Evolutionary conservation across 805 yeast species (phyloP).

Genomic region (Pichia manshurica): DNA sequence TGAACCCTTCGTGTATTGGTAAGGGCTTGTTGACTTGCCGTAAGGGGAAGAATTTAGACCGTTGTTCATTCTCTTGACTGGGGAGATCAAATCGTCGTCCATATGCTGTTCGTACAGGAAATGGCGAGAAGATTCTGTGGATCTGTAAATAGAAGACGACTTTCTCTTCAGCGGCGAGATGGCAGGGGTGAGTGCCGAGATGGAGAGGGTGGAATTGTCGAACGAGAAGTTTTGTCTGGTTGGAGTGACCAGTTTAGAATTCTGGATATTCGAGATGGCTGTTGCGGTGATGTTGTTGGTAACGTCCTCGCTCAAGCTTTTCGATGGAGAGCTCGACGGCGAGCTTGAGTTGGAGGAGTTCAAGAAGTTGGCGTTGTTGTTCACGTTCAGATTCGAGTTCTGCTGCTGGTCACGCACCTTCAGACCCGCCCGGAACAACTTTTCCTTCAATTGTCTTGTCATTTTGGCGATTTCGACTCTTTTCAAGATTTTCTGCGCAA

Average conservation of each 20-base stretch:
- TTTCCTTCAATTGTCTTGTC: slow-evolving; percentile 38
- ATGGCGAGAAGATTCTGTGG: slow-evolving; percentile 3
- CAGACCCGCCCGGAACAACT: slow-evolving; percentile 37
- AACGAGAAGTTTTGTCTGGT: slow-evolving; percentile 4
- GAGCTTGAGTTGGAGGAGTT: slow-evolving; percentile 7
- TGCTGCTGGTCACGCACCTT: slow-evolving; percentile 31
- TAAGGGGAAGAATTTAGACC: slow-evolving; percentile 29
- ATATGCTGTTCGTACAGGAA: slow-evolving; percentile 3
- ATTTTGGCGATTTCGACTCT: slow-evolving; percentile 42
- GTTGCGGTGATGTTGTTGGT: slow-evolving; percentile 17
- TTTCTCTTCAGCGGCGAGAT: slow-evolving; percentile 28
- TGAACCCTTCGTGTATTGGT: slow-evolving; percentile 14
- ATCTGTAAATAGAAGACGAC: slow-evolving; percentile 14
- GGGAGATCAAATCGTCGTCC: slow-evolving; percentile 22
- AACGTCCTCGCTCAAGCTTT: slow-evolving; percentile 13
- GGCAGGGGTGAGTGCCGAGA: slow-evolving; percentile 12
- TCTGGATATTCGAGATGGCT: slow-evolving; percentile 17
- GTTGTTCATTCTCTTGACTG: slow-evolving; percentile 23
- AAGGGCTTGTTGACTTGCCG: slow-evolving; percentile 20
- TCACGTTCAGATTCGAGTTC: neutral
- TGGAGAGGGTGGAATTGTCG: slow-evolving; percentile 3
- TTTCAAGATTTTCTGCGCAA: slow-evolving; percentile 40
- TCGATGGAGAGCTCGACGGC: slow-evolving; percentile 19
- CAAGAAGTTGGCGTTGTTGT: neutral
- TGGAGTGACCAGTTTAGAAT: slow-evolving; percentile 14